A percentile compares a stretch with the other conserved stretches of the same genome.
Evolutionary conservation across 805 yeast genomes (phyloP).

Genomic region (Wickerhamiella musiphila): DNA sequence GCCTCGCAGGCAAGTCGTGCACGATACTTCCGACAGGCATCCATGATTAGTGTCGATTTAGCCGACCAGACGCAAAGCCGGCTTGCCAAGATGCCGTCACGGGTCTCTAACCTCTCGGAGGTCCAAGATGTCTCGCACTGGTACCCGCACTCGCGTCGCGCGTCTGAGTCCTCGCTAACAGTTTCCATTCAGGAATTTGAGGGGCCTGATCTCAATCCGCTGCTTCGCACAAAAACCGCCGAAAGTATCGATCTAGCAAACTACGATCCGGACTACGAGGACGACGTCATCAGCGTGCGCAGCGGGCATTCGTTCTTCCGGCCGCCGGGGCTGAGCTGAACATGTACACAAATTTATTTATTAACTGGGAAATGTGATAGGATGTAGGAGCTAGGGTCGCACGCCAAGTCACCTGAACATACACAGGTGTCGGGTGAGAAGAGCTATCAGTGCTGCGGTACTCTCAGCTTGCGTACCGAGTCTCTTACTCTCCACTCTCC

Average conservation of each 20-base stretch:
- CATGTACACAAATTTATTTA: too few relatives aligned
- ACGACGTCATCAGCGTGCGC: constrained; percentile 10
- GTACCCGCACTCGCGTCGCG: constrained; percentile 8
- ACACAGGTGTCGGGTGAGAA: too few relatives aligned
- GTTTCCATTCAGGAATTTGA: constrained; percentile 13
- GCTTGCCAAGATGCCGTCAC: constrained; percentile 10
- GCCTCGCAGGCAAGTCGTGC: constrained; percentile 2
- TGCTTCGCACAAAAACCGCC: constrained; percentile 10
- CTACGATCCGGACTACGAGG: constrained; percentile 14
- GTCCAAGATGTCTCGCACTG: constrained; percentile 8
- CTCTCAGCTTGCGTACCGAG: too few relatives aligned
- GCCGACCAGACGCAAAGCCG: constrained; percentile 8
- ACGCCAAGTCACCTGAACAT: too few relatives aligned
- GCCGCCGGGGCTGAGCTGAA: too few relatives aligned
- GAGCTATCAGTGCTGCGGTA: too few relatives aligned
- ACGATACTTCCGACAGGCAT: constrained; percentile 16
- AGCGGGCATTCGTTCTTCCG: too few relatives aligned
- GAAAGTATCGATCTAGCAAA: constrained; percentile 10
- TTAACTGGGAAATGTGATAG: too few relatives aligned
- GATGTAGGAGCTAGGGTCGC: too few relatives aligned
- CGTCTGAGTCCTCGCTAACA: constrained; percentile 10
- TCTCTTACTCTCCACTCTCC: too few relatives aligned
- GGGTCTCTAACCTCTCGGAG: constrained; percentile 11
- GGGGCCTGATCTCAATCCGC: constrained; percentile 6
- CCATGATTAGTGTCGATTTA: constrained; percentile 14